A percentile compares a stretch with the other conserved stretches of the same genome.
Evolutionary conservation across 2,329 filamentous ascomycete genomes (phyloP).

Genomic region (Ceratocystis huliohia): DNA sequence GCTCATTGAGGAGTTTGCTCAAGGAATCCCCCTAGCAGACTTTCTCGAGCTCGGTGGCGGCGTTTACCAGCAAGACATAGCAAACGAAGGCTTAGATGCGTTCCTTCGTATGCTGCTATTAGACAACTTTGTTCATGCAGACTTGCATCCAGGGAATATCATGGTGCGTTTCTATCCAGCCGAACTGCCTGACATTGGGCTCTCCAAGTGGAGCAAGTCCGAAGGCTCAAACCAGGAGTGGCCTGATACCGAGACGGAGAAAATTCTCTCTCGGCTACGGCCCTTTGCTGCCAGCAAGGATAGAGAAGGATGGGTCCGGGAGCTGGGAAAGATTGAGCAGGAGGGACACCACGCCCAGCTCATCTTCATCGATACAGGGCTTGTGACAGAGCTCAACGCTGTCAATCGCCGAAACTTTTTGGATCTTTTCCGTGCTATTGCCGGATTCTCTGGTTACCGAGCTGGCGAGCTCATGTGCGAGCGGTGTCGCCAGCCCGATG

Average conservation of each 20-base stretch:
- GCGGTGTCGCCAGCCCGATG: conserved; percentile 80
- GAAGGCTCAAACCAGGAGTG: conserved; percentile 33
- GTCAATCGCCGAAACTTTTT: conserved; percentile 83
- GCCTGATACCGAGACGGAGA: conserved; percentile 68
- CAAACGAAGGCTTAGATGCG: conserved; percentile 85
- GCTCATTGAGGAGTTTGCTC: conserved; percentile 87
- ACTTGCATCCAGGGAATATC: conserved; percentile 94
- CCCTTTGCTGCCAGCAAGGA: conserved; percentile 55
- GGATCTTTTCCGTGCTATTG: conserved; percentile 87
- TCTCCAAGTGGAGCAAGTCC: conserved; percentile 30
- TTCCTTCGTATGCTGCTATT: conserved; percentile 94
- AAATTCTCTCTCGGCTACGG: conserved; percentile 66
- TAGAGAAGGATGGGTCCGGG: conserved; percentile 55
- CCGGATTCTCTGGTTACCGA: conserved; percentile 93
- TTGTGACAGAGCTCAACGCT: conserved; percentile 85
- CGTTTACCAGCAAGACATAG: conserved; percentile 85
- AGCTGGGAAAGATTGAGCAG: conserved; percentile 62
- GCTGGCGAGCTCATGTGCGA: conserved; percentile 94
- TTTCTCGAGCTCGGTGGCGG: conserved; percentile 89
- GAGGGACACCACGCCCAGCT: conserved; percentile 90
- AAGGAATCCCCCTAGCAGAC: conserved; percentile 79
- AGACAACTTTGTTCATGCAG: conserved; percentile 95
- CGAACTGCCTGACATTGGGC: conserved; percentile 49
- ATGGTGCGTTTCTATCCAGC: conserved; percentile 98
- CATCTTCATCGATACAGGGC: conserved; percentile 92